Evolutionary conservation across 2,329 filamentous ascomycete genomes (phyloP), one percentile per base, ranked within the genome.

Genomic region (Endothia cerciana): DNA sequence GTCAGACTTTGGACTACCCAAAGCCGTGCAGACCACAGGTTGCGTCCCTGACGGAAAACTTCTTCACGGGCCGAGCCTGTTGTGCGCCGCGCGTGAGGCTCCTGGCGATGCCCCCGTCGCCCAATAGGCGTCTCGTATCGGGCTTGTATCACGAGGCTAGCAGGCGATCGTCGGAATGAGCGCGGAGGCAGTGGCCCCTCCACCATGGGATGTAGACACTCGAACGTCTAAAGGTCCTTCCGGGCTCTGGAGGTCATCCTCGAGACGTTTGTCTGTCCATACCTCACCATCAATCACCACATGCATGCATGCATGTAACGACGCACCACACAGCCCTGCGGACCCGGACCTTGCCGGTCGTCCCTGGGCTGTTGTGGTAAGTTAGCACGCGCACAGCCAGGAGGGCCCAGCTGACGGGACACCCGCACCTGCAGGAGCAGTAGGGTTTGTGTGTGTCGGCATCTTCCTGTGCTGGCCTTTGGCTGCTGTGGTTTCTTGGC

Each of bases 401-500:
- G n/a, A 47, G 43, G 41, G 43, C 43, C n/a, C n/a, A 47, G 43
- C 47, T 30, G 47, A 51, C 47, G 25, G 47, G 15, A 51, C 47
- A 28, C 22, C 25, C 47, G 47, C 25, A 51, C 25, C 47, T 51
- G 22, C 47, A 51, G 47, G 47, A 51, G 47, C 47, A 51, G 47
- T 51, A 51, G 47, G 28, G 25, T 51, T 51, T 11, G 11, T 11
- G 25, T 47, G n/a, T n/a, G 8, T 25, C 17, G 1, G 22, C 13
- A 8, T 45, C n/a, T 22, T 11, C 41, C 15, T 47, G n/a, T 47
- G n/a, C 22, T 8, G 11, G 4, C 2, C 45, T 51, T 28, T 3
- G 5, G 4, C 47, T 51, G 47, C 47, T 13, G 47, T 22, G 22
- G 45, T 11, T 19, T 13, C 19, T 8, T 25, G 22, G 22, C 25